Evolutionary conservation across 2,329 filamentous ascomycete species (phyloP), one percentile per base, ranked within the genome.

Genomic region (Cladophialophora bantiana): DNA sequence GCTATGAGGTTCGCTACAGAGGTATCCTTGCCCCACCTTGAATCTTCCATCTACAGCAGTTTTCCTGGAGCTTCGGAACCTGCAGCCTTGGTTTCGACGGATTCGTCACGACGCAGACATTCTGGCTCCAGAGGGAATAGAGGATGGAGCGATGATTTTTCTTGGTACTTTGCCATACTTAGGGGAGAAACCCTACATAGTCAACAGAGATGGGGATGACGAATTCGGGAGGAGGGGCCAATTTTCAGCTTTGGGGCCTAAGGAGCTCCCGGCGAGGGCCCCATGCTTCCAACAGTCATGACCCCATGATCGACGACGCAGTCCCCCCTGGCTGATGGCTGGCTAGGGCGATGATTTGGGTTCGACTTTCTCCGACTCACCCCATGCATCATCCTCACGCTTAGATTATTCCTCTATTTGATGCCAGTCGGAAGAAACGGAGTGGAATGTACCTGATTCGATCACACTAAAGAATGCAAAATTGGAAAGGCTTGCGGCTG

Each of bases 261-360:
- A 38, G 38, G n/a, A 7, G 15, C 45, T 52, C 35, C 59, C 45
- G 48, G 48, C 50, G 59, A 61, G 18, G 12, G 18, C 59, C 20
- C 48, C 34, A n/a, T 32, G 40, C 36, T 20, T 34, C 42, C 40
- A 52, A 42, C 13, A 15, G 2, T 38, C 26, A 55, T 35, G 52
- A 26, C 42, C 59, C 59, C 59, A 52, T 61, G 59, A 61, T 61
- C 59, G 59, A 61, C 59, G 34, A 48, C 59, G 59, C 59, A 61
- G 45, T 53, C 34, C 20, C 50, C 45, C 59, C 59, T 61, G 18
- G 59, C 34, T 40, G 59, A 48, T 61, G 59, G 59, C 59, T 54
- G 59, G 59, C 59, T 38, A 32, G 34, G 32, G n/a, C 26, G 59
- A 61, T 32, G 34, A 50, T 12, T n/a, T 18, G n/a, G 20, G 32